These are phyloP conservation scores for Starmerella sirachaensis DNA, from an alignment of 805 yeast genomes.

Conservation along the genomic window DNA sequence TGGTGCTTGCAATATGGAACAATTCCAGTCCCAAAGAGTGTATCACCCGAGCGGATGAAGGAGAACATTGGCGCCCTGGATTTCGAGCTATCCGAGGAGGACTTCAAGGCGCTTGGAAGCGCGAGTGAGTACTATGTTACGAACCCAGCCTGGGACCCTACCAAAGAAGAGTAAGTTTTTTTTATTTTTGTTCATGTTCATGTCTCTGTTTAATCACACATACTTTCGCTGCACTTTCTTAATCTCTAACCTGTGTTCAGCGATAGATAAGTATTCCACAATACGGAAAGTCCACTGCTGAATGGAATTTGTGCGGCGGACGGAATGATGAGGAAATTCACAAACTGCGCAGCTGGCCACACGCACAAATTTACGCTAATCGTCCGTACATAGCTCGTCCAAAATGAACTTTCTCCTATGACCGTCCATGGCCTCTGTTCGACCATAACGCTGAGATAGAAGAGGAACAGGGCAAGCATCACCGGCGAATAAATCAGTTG, in stretches of 20 bases:
- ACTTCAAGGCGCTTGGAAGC: conserved; percentile 25
- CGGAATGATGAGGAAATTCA: conserved; percentile 70
- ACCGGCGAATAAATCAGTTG: conserved; percentile 84
- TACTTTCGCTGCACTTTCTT: not conserved
- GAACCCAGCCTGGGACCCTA: conserved; percentile 29
- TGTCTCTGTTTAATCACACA: not conserved
- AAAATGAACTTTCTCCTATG: conserved; percentile 49
- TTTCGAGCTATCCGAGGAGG: conserved; percentile 29
- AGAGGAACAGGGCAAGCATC: conserved; percentile 65
- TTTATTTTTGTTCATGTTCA: not conserved
- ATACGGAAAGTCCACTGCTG: conserved; percentile 71
- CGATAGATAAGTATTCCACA: conserved; percentile 90
- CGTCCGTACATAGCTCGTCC: conserved; percentile 45
- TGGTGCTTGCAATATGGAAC: conserved; percentile 42
- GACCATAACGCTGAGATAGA: conserved; percentile 69
- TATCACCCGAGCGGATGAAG: conserved; percentile 43
- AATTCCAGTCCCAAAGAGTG: conserved; percentile 64
- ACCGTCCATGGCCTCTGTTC: conserved; percentile 62
- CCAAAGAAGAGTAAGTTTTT: conserved; percentile 7
- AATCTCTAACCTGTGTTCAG: conserved; percentile 40
- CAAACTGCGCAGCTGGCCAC: conserved; percentile 80
- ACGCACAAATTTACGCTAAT: conserved; percentile 65
- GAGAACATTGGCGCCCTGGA: conserved; percentile 46
- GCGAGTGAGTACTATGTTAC: conserved; percentile 25
- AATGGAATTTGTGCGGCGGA: conserved; percentile 81